Percentiles rank a stretch among this genome's conserved stretches.
These are phyloP conservation scores for Prunella vulgaris DNA, from an alignment of 257 asterid species.

Conservation along the genomic window DNA sequence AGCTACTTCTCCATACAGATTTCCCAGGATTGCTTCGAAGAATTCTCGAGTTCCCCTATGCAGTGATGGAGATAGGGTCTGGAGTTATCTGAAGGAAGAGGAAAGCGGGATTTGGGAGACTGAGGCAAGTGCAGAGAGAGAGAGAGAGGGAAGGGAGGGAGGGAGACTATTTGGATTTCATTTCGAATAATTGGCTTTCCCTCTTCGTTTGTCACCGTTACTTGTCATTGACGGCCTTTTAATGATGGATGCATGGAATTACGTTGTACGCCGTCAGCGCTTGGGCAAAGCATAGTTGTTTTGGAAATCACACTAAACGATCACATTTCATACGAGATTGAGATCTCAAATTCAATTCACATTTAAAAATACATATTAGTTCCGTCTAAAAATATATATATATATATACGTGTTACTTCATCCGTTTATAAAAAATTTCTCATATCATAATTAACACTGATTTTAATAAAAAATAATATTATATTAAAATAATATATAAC, in stretches of 20 bases:
- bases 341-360: too few species aligned
- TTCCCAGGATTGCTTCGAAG: background rate
- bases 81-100: background rate
- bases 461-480: too few species aligned
- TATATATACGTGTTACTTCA: too few species aligned
- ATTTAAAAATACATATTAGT: too few species aligned
- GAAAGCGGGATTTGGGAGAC: constrained; percentile 4
- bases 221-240: constrained; percentile 13
- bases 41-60: background rate
- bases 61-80: background rate
- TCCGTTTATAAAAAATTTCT: too few species aligned
- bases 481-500: too few species aligned
- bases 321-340: too few species aligned
- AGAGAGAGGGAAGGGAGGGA: background rate
- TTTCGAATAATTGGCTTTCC: constrained; percentile 37
- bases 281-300: too few species aligned
- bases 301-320: too few species aligned
- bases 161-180: constrained; percentile 11
- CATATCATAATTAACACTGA: too few species aligned
- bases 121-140: background rate
- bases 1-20: constrained; percentile 3
- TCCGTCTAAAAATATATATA: too few species aligned
- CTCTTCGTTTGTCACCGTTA: constrained; percentile 33
- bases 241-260: constrained; percentile 38
- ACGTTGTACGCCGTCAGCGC: too few species aligned